These are phyloP conservation scores for Erodium texanum DNA, from an alignment of 441 rosid genomes.

Conservation along the genomic window DNA sequence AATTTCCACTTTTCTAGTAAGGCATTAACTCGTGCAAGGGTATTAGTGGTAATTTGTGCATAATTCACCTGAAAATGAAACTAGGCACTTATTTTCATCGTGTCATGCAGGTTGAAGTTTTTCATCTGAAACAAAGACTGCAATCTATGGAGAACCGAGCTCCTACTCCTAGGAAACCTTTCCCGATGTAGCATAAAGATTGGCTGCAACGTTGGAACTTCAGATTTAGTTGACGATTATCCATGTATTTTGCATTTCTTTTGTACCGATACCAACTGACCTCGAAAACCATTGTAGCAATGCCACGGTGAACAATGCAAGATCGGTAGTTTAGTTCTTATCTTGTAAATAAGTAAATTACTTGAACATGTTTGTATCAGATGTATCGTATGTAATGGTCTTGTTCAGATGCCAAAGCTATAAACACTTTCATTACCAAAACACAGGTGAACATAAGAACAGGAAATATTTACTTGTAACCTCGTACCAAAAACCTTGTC, in stretches of 20 bases:
- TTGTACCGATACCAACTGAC: neutral
- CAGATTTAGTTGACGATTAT: too few relatives aligned
- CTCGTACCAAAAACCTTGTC: too few relatives aligned
- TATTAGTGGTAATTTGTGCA: too few relatives aligned
- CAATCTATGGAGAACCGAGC: conserved; percentile 82
- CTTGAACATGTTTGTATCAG: neutral
- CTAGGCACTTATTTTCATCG: neutral
- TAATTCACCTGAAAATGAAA: too few relatives aligned
- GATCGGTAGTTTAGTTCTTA: neutral
- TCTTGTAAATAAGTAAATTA: conserved; percentile 3
- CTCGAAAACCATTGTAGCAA: neutral
- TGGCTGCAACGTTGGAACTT: too few relatives aligned
- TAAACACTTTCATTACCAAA: too few relatives aligned
- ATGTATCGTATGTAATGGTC: neutral
- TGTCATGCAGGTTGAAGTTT: conserved; percentile 72
- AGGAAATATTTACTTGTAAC: too few relatives aligned
- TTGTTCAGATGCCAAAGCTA: neutral
- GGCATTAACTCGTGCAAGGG: too few relatives aligned
- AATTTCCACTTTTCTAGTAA: too few relatives aligned
- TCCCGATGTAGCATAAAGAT: conserved; percentile 36
- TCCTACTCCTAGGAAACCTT: conserved; percentile 73
- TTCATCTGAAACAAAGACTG: conserved; percentile 89
- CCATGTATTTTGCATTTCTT: neutral
- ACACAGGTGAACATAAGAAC: too few relatives aligned
- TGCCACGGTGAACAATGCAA: too few relatives aligned